Base-by-base conservation (phyloP, 2,329 filamentous ascomycete genomes). In the Colletotrichum godetiae region DNA sequence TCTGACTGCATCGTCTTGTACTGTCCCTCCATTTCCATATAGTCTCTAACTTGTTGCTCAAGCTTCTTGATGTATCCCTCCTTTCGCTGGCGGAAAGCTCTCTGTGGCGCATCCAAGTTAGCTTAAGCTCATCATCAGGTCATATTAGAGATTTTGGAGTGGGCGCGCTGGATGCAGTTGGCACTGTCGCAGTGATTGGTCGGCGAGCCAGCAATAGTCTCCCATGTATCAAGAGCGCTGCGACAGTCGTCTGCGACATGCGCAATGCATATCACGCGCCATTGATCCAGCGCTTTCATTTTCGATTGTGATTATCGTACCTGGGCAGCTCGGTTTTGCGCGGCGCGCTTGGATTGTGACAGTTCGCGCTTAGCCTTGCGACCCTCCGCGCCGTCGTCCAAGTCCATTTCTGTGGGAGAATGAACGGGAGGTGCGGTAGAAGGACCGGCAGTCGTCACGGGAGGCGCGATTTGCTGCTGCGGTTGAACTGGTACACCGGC, bases 51-150 rank as follows among this genome's bases (percentile, higher is more conserved):
- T 81, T 98, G 94, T 80, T 97, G 93, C 84, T 99, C 97, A 7
- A 99, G 89, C 82, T 97, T 97, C 86, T 97, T 97, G 83, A 99
- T 99, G 82, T 99, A 98, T 58, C 94, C 94, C 84, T 99, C 97
- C 82, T 99, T 99, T 75, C 97, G 93, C 85, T 98, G 95, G 55
- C 97, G 94, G 84, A 99, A 99, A 55, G 97, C 97, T 81, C 97
- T 92, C 96, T 99, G 78, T 76, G 66, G 67, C 29, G 6, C 35
- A 10, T 52, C 22, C 61, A 27, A 53, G 79, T 82, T 76, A 81
- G 80, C 78, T 77, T 19, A 29, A n/a, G 27, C 12, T 8, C 66
- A 33, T 35, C 11, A 57, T 1, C 15, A 56, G 19, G n/a, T 56
- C 24, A 29, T 37, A 24, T 37, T n/a, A 10, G 22, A 29, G 11